phyloP scores from a whole-genome alignment of 495 filamentous ascomycete species.

The Aspergillus conjunctus region DNA sequence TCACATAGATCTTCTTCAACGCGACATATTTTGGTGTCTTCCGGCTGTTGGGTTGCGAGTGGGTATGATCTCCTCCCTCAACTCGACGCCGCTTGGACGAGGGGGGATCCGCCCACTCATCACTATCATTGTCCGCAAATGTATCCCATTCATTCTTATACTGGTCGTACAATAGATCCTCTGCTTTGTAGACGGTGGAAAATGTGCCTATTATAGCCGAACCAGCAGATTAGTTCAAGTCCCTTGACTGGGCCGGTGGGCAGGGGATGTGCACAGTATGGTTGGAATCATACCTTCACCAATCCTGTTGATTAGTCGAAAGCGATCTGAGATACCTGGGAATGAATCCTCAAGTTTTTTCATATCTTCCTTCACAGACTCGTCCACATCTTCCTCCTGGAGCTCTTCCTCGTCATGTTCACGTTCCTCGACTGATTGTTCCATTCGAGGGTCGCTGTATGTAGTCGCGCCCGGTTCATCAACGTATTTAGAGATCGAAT shows the following conservation, averaged over 20 bases:
- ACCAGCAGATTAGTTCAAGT: slow-evolving; percentile 16
- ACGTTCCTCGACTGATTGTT: slow-evolving; percentile 28
- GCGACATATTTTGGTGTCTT: slow-evolving; percentile 76
- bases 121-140: slow-evolving; percentile 58
- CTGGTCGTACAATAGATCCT: slow-evolving; percentile 84
- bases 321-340: slow-evolving; percentile 76
- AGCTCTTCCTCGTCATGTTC: slow-evolving; percentile 51
- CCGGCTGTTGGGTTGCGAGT: slow-evolving; percentile 31
- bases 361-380: slow-evolving; percentile 81
- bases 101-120: slow-evolving; percentile 62
- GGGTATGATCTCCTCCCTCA: slow-evolving; percentile 33
- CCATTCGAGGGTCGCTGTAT: slow-evolving; percentile 31
- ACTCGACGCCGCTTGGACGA: slow-evolving; percentile 48
- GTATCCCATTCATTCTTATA: slow-evolving; percentile 89
- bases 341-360: slow-evolving; percentile 78
- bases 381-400: slow-evolving; percentile 62
- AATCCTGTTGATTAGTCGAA: slow-evolving; percentile 92
- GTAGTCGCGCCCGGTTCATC: slow-evolving; percentile 36
- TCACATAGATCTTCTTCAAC: slow-evolving; percentile 99
- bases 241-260: neutral
- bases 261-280: neutral
- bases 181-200: slow-evolving; percentile 97
- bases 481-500: slow-evolving; percentile 28
- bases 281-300: slow-evolving; percentile 71
- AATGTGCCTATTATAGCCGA: slow-evolving; percentile 70